Base-by-base conservation (phyloP, 2,329 filamentous ascomycete species). In the Curvularia sp. region DNA sequence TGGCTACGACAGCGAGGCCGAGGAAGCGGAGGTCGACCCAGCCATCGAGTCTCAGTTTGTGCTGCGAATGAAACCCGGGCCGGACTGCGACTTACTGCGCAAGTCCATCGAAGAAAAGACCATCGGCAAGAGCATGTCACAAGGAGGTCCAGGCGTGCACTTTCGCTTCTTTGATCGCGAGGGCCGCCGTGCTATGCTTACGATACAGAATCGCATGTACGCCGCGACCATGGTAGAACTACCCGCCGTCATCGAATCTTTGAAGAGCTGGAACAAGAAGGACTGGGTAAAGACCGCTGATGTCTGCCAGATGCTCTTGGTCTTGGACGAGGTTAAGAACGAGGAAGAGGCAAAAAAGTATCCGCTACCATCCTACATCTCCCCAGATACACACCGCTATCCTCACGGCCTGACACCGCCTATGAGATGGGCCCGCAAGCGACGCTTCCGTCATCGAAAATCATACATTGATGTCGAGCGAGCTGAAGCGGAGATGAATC, bases 1-100 rank as follows among this genome's bases (percentile, higher is more conserved):
- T 55, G 95, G 94, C 7, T 99, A 98, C 78, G 95, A 99, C 75
- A 97, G 93, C 3, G 95, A 98, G 77, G 92, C 93, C 12, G 95
- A 93, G 55, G 95, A 98, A 72, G 87, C 89, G 13, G 95, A 99
- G 76, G 78, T 82, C 9, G 95, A 99, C 71, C 95, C 95, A 0
- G 85, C 90, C 1, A 91, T 96, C 60, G 94, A 98, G 77, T 90
- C 94, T 71, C 89, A 96, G 64, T 92, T 98, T 65, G 84, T 99
- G 8, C 78, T 99, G 61, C 91, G 95, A 59, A 97, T 97, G 90
- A 77, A 88, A 54, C 91, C 93, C 0, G 93, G 93, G 0, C 87
- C 90, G 30, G 91, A 97, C 77, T 91, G 90, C 73, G 91, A 97
- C 24, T 93, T 94, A 70, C 80, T 99, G 26, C 86, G 88, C 39